A percentile compares a stretch with the other conserved stretches of the same genome.
Evolutionary conservation across 805 yeast species (phyloP).

Genomic region (Starmerella apis): DNA sequence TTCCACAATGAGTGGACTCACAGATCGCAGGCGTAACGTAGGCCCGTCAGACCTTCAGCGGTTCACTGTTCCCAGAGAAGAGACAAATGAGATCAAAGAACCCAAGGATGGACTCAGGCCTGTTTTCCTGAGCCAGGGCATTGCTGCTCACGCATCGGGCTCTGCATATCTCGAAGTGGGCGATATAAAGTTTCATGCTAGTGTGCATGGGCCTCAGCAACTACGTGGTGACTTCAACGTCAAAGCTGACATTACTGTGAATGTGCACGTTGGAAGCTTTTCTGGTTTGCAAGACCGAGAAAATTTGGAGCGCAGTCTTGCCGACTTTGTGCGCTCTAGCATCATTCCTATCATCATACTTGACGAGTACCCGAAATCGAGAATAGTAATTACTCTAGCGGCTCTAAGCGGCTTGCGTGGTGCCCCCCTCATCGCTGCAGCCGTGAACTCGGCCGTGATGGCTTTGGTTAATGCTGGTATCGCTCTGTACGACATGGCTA

Average conservation of each 20-base stretch:
- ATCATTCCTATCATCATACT: conserved; percentile 46
- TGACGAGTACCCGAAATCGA: conserved; percentile 77
- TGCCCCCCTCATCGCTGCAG: conserved; percentile 37
- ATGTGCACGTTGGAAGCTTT: conserved; percentile 45
- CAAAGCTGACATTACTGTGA: conserved; percentile 55
- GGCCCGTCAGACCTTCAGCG: conserved; percentile 67
- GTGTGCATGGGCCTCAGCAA: conserved; percentile 86
- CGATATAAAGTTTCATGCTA: conserved; percentile 48
- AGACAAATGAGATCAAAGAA: neutral
- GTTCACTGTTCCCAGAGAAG: conserved; percentile 34
- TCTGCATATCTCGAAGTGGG: conserved; percentile 69
- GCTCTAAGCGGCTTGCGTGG: conserved; percentile 42
- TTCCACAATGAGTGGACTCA: conserved; percentile 25
- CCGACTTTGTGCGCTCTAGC: conserved; percentile 44
- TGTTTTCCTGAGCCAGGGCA: conserved; percentile 53
- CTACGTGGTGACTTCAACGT: conserved; percentile 61
- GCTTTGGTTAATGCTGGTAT: conserved; percentile 81
- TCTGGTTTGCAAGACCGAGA: conserved; percentile 33
- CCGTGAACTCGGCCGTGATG: conserved; percentile 53
- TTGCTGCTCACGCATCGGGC: conserved; percentile 65
- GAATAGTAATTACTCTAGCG: conserved; percentile 67
- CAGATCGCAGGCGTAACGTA: conserved; percentile 74
- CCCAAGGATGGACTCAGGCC: conserved; percentile 29
- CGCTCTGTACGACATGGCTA: conserved; percentile 65
- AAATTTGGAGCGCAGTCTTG: conserved; percentile 37